Percentiles rank a stretch among this genome's conserved stretches.
phyloP scores from a whole-genome alignment of 208 protist species.

The Tritrichomonas foetus region DNA sequence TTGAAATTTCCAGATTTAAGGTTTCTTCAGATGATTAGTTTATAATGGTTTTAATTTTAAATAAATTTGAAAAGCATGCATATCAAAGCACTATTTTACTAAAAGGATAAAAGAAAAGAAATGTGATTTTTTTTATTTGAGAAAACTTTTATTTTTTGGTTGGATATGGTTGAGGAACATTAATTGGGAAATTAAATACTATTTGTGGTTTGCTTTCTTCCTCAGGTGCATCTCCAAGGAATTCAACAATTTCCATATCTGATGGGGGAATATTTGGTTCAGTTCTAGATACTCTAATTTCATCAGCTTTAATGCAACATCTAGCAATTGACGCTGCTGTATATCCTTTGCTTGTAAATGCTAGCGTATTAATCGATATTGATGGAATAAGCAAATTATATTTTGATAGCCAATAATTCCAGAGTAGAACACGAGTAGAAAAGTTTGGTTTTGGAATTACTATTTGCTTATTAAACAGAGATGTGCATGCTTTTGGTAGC shows the following conservation, averaged over 20 bases:
- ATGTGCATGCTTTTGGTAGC: background rate
- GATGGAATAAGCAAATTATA: background rate
- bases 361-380: background rate
- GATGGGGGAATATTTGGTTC: background rate
- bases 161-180: too few relatives aligned
- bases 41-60: too few relatives aligned
- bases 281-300: background rate
- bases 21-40: too few relatives aligned
- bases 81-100: too few relatives aligned
- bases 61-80: too few relatives aligned
- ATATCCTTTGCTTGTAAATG: background rate
- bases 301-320: background rate
- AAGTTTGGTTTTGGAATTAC: conserved; percentile 1
- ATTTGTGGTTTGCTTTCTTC: background rate
- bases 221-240: background rate
- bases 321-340: conserved; percentile 34
- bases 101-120: too few relatives aligned
- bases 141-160: too few relatives aligned
- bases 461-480: background rate
- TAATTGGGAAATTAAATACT: too few relatives aligned
- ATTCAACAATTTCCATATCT: background rate
- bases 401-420: background rate
- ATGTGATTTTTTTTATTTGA: too few relatives aligned
- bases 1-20: too few relatives aligned
- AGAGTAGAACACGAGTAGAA: background rate